Percentiles rank a stretch among this genome's conserved stretches.
phyloP scores from a whole-genome alignment of 1,139 yeast genomes.

The Blastobotrys aristatus region DNA sequence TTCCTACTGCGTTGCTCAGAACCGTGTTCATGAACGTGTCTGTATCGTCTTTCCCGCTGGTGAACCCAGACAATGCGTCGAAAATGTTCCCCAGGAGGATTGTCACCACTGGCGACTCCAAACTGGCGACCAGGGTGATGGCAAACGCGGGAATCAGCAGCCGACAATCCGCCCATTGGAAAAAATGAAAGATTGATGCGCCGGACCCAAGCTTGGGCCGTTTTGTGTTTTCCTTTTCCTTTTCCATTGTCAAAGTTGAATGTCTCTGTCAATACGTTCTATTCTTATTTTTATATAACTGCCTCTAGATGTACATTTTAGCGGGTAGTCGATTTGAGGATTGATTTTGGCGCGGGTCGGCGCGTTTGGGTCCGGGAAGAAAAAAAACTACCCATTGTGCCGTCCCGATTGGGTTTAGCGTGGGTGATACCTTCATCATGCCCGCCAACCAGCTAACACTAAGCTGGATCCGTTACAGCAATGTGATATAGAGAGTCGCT shows the following conservation, averaged over 20 bases:
- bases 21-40: conserved; percentile 42
- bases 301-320: too few relatives aligned
- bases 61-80: conserved; percentile 42
- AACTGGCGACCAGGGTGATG: conserved; percentile 41
- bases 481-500: too few relatives aligned
- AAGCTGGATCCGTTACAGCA: too few relatives aligned
- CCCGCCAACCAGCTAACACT: too few relatives aligned
- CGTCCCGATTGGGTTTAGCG: conserved; percentile 1
- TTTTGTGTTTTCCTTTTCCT: neutral
- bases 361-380: neutral
- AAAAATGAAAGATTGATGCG: conserved; percentile 10
- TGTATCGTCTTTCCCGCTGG: conserved; percentile 28
- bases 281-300: too few relatives aligned
- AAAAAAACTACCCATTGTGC: neutral
- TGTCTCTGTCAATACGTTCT: too few relatives aligned
- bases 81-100: conserved; percentile 65
- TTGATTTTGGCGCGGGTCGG: too few relatives aligned
- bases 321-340: too few relatives aligned
- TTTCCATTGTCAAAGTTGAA: neutral
- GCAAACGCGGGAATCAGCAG: conserved; percentile 26
- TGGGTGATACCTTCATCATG: too few relatives aligned
- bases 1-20: conserved; percentile 46
- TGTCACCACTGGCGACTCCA: conserved; percentile 59
- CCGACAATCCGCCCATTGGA: conserved; percentile 22
- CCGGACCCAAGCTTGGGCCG: conserved; percentile 5